phyloP scores from a whole-genome alignment of 345 rosid genomes.

The Populus euphratica region DNA sequence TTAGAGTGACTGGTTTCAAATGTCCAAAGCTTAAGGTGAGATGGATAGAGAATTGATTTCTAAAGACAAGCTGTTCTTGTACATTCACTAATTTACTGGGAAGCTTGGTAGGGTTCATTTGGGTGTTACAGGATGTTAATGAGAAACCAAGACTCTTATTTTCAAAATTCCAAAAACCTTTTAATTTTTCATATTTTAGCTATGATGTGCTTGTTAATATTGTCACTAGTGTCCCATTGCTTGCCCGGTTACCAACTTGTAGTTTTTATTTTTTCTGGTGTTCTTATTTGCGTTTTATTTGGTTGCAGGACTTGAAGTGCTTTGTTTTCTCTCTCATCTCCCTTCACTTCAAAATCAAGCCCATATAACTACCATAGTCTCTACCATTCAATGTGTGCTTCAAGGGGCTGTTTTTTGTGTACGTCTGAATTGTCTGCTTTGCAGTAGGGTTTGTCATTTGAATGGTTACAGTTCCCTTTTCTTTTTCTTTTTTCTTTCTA shows the following conservation, averaged over 20 bases:
- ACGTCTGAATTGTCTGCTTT: neutral
- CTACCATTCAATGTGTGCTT: neutral
- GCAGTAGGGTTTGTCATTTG: slow-evolving; percentile 9
- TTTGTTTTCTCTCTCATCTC: slow-evolving; percentile 98
- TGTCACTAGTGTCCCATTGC: neutral
- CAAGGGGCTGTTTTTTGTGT: neutral
- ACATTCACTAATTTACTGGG: neutral
- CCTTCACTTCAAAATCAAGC: slow-evolving; percentile 99
- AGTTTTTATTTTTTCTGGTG: slow-evolving; percentile 6
- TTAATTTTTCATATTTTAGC: neutral
- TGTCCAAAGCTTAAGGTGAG: too few relatives aligned
- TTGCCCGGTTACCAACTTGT: neutral
- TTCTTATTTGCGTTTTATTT: slow-evolving; percentile 13
- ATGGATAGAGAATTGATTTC: too few relatives aligned
- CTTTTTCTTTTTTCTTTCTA: neutral
- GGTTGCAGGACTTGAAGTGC: slow-evolving; percentile 96
- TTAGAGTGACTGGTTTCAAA: too few relatives aligned
- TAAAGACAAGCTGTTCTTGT: neutral
- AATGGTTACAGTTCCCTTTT: neutral
- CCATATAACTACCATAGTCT: slow-evolving; percentile 41
- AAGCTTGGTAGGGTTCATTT: neutral
- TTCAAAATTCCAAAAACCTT: neutral
- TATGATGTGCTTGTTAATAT: neutral
- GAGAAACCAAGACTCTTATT: neutral
- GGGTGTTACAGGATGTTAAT: neutral